phyloP scores from a whole-genome alignment of 306 rosid genomes.

The Begonia fuchsioides region DNA sequence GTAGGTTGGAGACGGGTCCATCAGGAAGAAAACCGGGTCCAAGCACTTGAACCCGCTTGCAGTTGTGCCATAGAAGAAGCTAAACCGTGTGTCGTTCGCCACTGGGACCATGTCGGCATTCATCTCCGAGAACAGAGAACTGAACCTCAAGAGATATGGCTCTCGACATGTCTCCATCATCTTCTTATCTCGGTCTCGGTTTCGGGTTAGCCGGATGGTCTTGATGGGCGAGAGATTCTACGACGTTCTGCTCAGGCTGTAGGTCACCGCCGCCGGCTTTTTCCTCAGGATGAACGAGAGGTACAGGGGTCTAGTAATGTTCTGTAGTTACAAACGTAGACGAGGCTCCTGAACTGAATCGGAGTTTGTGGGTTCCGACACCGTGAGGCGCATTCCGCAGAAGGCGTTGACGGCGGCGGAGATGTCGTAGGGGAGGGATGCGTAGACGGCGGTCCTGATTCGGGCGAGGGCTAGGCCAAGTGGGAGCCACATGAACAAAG shows the following conservation, averaged over 20 bases:
- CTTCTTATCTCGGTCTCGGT: slow-evolving; percentile 30
- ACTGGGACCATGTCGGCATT: slow-evolving; percentile 38
- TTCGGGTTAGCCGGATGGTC: slow-evolving; percentile 51
- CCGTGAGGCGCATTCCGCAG: slow-evolving; percentile 30
- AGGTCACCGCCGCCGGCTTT: slow-evolving; percentile 41
- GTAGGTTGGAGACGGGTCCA: slow-evolving; percentile 59
- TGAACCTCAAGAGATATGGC: slow-evolving; percentile 63
- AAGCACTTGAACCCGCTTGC: slow-evolving; percentile 72
- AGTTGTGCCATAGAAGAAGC: slow-evolving; percentile 76
- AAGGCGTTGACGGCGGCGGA: slow-evolving; percentile 24
- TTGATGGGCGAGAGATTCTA: slow-evolving; percentile 64
- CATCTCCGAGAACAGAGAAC: slow-evolving; percentile 64
- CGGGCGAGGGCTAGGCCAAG: slow-evolving; percentile 25
- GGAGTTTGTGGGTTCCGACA: slow-evolving; percentile 7
- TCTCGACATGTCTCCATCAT: slow-evolving; percentile 75
- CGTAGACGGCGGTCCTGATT: slow-evolving; percentile 14
- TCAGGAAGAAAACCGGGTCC: slow-evolving; percentile 59
- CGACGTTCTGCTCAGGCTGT: slow-evolving; percentile 63
- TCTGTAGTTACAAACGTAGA: slow-evolving; percentile 78
- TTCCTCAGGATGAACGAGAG: slow-evolving; percentile 24
- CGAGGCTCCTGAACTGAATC: slow-evolving; percentile 7
- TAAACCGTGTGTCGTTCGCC: slow-evolving; percentile 41
- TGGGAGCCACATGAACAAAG: slow-evolving; percentile 52
- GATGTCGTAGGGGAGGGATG: slow-evolving; percentile 30
- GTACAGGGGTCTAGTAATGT: slow-evolving; percentile 62